Conservation (phyloP, 169 alveolate genomes). For the Plasmodium ovale region DNA sequence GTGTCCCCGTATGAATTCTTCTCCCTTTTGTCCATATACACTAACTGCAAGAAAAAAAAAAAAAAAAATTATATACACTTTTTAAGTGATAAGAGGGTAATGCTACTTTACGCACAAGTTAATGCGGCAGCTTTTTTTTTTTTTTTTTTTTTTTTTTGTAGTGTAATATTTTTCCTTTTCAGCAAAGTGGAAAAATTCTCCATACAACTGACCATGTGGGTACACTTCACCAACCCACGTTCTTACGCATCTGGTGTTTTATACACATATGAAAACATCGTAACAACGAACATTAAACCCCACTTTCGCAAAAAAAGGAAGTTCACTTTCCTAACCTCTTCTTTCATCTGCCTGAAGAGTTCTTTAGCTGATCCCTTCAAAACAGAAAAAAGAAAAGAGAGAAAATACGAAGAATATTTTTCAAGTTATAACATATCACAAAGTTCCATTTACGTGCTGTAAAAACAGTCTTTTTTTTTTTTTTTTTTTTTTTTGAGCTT, state of each 20-base stretch:
- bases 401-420: background rate
- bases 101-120: background rate
- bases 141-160: too few relatives aligned
- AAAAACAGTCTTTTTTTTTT: too few relatives aligned
- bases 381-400: conserved; percentile 18
- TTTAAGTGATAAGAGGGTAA: too few relatives aligned
- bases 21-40: background rate
- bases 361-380: conserved; percentile 73
- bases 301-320: background rate
- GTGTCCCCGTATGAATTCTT: background rate
- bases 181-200: too few relatives aligned
- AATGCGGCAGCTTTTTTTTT: too few relatives aligned
- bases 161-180: too few relatives aligned
- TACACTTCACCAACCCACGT: too few relatives aligned
- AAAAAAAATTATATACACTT: too few relatives aligned
- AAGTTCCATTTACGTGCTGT: background rate
- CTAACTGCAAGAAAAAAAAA: conserved; percentile 5
- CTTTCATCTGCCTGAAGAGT: conserved; percentile 37
- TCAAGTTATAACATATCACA: background rate
- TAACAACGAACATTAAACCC: too few relatives aligned
- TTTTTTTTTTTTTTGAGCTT: background rate
- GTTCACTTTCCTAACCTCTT: conserved; percentile 22
- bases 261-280: too few relatives aligned
- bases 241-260: too few relatives aligned
- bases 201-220: too few relatives aligned